Evolutionary conservation across 2,329 filamentous ascomycete genomes (phyloP).

Genomic region (Onygena corvina): DNA sequence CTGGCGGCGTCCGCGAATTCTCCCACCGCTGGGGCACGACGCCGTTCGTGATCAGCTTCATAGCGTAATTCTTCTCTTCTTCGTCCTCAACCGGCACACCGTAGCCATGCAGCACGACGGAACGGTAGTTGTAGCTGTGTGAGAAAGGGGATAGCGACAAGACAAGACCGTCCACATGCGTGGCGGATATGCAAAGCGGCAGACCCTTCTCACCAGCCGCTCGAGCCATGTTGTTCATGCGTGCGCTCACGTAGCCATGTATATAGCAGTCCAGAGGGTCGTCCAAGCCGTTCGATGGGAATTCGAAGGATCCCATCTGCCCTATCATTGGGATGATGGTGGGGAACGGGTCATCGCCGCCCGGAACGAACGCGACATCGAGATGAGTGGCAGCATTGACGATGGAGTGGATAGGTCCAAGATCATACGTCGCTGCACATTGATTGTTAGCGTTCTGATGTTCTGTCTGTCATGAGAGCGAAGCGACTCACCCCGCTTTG

Average conservation of each 20-base stretch:
- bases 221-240: conserved; percentile 57
- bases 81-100: conserved; percentile 54
- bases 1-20: conserved; percentile 57
- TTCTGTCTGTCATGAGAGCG: not conserved
- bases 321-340: conserved; percentile 75
- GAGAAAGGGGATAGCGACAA: conserved; percentile 66
- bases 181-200: conserved; percentile 60
- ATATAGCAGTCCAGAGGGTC: conserved; percentile 66
- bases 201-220: conserved; percentile 41
- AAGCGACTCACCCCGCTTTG: conserved; percentile 45
- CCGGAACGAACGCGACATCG: conserved; percentile 64
- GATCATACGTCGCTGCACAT: conserved; percentile 54
- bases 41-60: conserved; percentile 64
- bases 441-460: conserved; percentile 12
- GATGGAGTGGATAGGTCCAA: conserved; percentile 60
- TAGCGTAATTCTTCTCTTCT: conserved; percentile 64
- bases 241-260: conserved; percentile 70
- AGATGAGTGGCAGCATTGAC: conserved; percentile 62
- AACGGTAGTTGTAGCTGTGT: conserved; percentile 81
- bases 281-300: conserved; percentile 45
- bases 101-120: conserved; percentile 63
- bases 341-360: conserved; percentile 55
- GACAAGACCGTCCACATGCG: conserved; percentile 66
- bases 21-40: conserved; percentile 59
- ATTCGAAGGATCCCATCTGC: conserved; percentile 60